These are phyloP conservation scores for Fonsecaea multimorphosa DNA, from an alignment of 2,329 filamentous ascomycete genomes.

Conservation along the genomic window DNA sequence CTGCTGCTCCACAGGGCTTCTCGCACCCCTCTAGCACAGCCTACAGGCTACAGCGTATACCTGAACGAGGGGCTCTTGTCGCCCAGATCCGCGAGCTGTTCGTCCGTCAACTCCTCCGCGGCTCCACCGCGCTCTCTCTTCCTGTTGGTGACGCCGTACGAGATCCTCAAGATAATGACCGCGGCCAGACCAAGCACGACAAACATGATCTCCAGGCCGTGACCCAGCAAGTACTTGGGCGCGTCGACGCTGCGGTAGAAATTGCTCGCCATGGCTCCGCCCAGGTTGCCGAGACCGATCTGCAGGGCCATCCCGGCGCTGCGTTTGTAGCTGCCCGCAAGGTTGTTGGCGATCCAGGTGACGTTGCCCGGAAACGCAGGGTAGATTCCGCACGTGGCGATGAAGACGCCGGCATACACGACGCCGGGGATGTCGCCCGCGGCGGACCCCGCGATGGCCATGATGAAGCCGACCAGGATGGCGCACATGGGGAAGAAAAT, in stretches of 20 bases:
- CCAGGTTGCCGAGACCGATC: slow-evolving; percentile 55
- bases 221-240: slow-evolving; percentile 59
- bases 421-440: slow-evolving; percentile 48
- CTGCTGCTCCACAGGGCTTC: neutral
- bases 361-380: slow-evolving; percentile 53
- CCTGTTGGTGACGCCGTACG: slow-evolving; percentile 65
- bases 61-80: slow-evolving; percentile 68
- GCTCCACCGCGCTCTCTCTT: slow-evolving; percentile 58
- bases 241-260: slow-evolving; percentile 66
- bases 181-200: slow-evolving; percentile 55
- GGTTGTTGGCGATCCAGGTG: slow-evolving; percentile 66
- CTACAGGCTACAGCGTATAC: slow-evolving; percentile 60
- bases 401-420: slow-evolving; percentile 56
- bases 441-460: slow-evolving; percentile 50
- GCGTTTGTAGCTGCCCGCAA: slow-evolving; percentile 62
- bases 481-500: slow-evolving; percentile 60
- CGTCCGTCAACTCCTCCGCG: slow-evolving; percentile 50
- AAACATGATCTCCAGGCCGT: slow-evolving; percentile 59
- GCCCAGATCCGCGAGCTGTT: slow-evolving; percentile 64
- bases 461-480: slow-evolving; percentile 64
- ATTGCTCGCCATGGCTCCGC: slow-evolving; percentile 70
- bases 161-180: slow-evolving; percentile 52
- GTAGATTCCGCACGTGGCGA: slow-evolving; percentile 56
- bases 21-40: neutral
- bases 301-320: slow-evolving; percentile 69